phyloP scores from a whole-genome alignment of 1,284 basidiomycete species.

The Athelia sp. region DNA sequence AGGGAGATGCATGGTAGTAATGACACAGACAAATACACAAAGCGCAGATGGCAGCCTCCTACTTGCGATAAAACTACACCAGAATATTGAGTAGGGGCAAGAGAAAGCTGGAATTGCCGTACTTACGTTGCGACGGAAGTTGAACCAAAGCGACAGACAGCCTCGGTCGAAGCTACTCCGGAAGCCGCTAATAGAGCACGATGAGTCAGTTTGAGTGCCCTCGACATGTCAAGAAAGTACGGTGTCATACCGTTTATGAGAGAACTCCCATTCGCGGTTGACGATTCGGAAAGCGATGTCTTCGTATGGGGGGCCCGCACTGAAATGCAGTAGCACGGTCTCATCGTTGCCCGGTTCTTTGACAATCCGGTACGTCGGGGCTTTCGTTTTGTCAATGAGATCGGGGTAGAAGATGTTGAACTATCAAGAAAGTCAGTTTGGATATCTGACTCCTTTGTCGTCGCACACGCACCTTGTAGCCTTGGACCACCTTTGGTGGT shows the following conservation, averaged over 20 bases:
- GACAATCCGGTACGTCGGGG: conserved; percentile 92
- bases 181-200: conserved; percentile 54
- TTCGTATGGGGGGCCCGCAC: conserved; percentile 97
- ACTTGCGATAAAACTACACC: conserved; percentile 68
- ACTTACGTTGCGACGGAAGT: conserved; percentile 82
- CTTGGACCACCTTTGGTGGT: conserved; percentile 96
- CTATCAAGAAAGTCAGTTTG: conserved; percentile 29
- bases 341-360: conserved; percentile 92
- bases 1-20: no score
- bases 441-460: not conserved
- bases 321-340: conserved; percentile 91
- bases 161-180: conserved; percentile 82
- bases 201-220: no score
- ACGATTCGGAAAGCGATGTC: conserved; percentile 99
- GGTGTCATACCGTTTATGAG: conserved; percentile 76
- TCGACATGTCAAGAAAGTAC: not conserved
- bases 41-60: conserved; percentile 9
- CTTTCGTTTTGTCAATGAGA: conserved; percentile 94
- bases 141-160: conserved; percentile 84
- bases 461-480: conserved; percentile 75
- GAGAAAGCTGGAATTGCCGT: conserved; percentile 1
- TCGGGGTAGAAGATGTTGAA: conserved; percentile 96
- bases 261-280: conserved; percentile 97
- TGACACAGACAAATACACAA: no score
- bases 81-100: conserved; percentile 13